These are phyloP conservation scores for Metschnikowia peoriensis DNA, from an alignment of 805 yeast genomes.

Conservation along the genomic window DNA sequence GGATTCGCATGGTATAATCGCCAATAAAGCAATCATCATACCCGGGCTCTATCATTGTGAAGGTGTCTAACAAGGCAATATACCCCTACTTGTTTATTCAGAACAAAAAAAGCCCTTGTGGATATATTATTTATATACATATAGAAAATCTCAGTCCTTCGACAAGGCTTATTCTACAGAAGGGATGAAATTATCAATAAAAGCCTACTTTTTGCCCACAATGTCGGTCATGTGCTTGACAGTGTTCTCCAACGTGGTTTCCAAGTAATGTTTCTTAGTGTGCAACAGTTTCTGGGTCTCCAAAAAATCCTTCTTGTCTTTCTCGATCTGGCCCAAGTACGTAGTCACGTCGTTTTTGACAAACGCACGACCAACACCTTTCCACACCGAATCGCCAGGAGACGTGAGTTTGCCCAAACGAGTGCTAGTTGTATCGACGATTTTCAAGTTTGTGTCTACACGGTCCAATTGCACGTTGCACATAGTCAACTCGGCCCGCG, in stretches of 20 bases:
- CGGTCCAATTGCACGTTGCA: slow-evolving; percentile 52
- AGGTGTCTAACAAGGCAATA: no score
- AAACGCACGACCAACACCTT: slow-evolving; percentile 80
- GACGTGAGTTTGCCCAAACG: slow-evolving; percentile 47
- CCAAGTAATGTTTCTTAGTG: slow-evolving; percentile 70
- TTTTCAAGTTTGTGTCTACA: slow-evolving; percentile 47
- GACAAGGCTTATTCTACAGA: no score
- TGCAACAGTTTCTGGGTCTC: slow-evolving; percentile 60
- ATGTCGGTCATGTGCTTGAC: slow-evolving; percentile 57
- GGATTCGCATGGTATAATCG: not conserved
- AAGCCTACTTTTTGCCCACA: slow-evolving; percentile 22
- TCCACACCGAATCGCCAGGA: slow-evolving; percentile 61
- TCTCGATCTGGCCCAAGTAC: slow-evolving; percentile 48
- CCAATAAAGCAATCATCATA: no score
- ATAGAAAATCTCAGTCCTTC: no score
- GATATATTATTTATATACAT: no score
- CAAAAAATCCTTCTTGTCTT: slow-evolving; percentile 51
- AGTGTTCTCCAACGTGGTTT: slow-evolving; percentile 75
- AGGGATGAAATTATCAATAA: no score
- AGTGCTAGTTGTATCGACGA: slow-evolving; percentile 54
- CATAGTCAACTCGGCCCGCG: slow-evolving; percentile 57
- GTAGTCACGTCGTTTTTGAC: slow-evolving; percentile 42
- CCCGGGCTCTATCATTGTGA: no score
- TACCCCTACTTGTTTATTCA: no score
- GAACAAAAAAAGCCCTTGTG: no score